Conservation (phyloP, 116 monocot species). For the Cymodocea nodosa region DNA sequence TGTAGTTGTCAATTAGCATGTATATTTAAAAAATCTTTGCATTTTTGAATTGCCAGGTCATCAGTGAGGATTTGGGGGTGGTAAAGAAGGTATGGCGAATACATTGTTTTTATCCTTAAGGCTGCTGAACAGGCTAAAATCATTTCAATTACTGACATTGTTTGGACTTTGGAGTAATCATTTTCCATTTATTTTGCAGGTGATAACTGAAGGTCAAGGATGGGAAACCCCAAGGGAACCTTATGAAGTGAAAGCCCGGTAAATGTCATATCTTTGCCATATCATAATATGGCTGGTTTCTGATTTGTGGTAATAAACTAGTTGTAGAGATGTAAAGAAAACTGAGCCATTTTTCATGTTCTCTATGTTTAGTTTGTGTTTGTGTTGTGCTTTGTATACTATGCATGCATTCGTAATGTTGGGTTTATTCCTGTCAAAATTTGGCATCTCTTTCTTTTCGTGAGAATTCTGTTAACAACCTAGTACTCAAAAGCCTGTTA, state of each 20-base stretch:
- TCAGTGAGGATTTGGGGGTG: slow-evolving; percentile 79
- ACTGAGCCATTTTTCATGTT: no score
- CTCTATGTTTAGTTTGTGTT: no score
- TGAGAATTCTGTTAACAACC: no score
- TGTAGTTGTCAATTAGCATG: not conserved
- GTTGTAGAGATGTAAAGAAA: no score
- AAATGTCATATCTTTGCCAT: not conserved
- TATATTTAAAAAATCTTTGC: not conserved
- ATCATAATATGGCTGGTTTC: no score
- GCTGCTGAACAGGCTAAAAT: not conserved
- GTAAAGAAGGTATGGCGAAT: slow-evolving; percentile 56
- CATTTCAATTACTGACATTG: not conserved
- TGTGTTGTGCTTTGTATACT: no score
- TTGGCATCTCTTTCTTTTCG: no score
- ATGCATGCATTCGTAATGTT: no score
- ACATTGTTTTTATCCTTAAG: not conserved
- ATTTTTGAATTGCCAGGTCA: slow-evolving; percentile 36
- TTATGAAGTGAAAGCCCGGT: slow-evolving; percentile 89
- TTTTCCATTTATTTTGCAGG: slow-evolving; percentile 28
- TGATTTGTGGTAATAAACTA: no score
- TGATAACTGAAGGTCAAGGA: slow-evolving; percentile 68
- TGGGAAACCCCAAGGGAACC: slow-evolving; percentile 96
- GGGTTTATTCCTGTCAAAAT: no score
- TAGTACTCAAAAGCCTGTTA: no score
- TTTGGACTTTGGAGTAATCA: not conserved